Conservation (phyloP, 225 moss, liverwort and hornwort genomes). For the Pseudoscleropodium purum region DNA sequence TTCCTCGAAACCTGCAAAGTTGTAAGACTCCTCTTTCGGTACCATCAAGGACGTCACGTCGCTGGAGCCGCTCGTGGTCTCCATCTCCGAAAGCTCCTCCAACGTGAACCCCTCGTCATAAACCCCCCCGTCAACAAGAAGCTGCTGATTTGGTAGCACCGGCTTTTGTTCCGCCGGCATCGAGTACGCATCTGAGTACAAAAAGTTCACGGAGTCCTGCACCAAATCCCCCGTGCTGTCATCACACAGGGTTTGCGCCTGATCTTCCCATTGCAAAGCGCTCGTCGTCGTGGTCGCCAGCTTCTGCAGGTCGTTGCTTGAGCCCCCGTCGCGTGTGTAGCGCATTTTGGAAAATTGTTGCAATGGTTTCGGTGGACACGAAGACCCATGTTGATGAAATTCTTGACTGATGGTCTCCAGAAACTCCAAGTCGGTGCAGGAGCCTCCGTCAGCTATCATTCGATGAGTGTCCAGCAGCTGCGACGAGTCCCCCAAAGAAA, state of each 20-base stretch:
- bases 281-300: not conserved
- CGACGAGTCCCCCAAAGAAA: not conserved
- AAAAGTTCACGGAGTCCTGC: not conserved
- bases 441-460: not conserved
- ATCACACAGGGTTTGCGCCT: slow-evolving; percentile 5
- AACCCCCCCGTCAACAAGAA: not conserved
- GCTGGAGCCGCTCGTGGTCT: slow-evolving; percentile 27
- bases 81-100: slow-evolving; percentile 37
- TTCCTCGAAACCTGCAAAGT: slow-evolving; percentile 18
- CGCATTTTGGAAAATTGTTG: slow-evolving; percentile 5
- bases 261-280: not conserved
- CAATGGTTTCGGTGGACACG: not conserved
- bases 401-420: slow-evolving; percentile 2
- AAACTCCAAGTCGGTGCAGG: slow-evolving; percentile 11
- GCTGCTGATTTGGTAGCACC: not conserved
- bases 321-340: slow-evolving; percentile 13
- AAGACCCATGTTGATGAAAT: not conserved
- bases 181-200: not conserved
- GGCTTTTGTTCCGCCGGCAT: not conserved
- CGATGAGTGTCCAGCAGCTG: not conserved
- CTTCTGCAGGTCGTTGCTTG: slow-evolving; percentile 24
- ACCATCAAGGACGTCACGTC: slow-evolving; percentile 10
- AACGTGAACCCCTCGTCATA: slow-evolving; percentile 16
- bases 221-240: slow-evolving; percentile 8
- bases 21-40: slow-evolving; percentile 18